phyloP scores from a whole-genome alignment of 495 filamentous ascomycete species.

The Xylaria castorea region DNA sequence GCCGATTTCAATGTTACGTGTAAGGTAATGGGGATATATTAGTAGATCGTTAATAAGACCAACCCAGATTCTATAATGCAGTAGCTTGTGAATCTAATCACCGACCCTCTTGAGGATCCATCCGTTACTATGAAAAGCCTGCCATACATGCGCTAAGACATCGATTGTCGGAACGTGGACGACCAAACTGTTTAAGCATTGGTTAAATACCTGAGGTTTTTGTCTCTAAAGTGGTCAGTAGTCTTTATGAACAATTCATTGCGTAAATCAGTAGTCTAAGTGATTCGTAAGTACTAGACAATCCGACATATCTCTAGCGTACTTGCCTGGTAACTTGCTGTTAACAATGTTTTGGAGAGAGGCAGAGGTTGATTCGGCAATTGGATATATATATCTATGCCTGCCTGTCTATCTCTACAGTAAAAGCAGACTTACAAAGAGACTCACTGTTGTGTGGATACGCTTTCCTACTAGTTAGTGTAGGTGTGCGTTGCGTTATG shows the following conservation, averaged over 20 bases:
- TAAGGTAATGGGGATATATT: background rate
- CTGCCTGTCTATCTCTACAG: background rate
- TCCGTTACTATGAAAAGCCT: background rate
- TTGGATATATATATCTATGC: background rate
- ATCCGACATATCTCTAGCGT: too few species aligned
- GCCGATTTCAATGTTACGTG: background rate
- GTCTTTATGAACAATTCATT: background rate
- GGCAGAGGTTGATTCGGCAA: background rate
- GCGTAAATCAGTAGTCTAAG: background rate
- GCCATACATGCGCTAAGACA: background rate
- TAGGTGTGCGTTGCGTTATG: too few species aligned
- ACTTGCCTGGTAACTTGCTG: too few species aligned
- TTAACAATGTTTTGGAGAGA: too few species aligned
- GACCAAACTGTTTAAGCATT: background rate
- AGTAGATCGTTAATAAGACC: background rate
- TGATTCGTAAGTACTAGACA: background rate
- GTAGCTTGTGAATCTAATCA: background rate
- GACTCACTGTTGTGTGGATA: too few species aligned
- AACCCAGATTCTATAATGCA: background rate
- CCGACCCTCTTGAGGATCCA: background rate
- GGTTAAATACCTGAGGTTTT: background rate
- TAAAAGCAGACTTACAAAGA: background rate
- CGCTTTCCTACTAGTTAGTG: too few species aligned
- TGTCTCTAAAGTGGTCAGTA: background rate
- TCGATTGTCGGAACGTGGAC: background rate